Evolutionary conservation across 2,329 filamentous ascomycete genomes (phyloP).

Genomic region (Xylaria sp.): DNA sequence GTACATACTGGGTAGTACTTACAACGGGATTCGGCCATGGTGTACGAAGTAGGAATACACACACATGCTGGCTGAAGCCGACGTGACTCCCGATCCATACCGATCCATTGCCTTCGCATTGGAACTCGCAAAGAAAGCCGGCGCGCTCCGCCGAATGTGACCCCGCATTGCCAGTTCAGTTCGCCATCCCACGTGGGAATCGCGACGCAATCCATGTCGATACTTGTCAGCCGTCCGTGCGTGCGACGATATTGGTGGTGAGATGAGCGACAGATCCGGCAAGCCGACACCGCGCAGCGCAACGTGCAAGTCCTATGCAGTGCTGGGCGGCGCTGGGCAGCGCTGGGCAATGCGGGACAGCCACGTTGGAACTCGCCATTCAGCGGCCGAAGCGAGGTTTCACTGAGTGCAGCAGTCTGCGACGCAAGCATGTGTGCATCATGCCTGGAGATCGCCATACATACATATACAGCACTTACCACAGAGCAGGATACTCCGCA

Average conservation of each 20-base stretch:
- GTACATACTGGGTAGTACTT: background rate
- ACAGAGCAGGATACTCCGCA: no score
- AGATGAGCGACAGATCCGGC: constrained; percentile 21
- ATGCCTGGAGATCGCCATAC: constrained; percentile 17
- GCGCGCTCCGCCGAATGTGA: background rate
- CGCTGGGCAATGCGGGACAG: constrained; percentile 1
- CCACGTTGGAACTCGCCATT: constrained; percentile 23
- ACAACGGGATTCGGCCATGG: no score
- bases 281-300: constrained; percentile 8
- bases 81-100: background rate
- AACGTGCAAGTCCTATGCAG: no score
- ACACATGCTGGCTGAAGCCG: background rate
- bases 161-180: constrained; percentile 12
- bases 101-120: background rate
- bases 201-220: background rate
- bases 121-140: background rate
- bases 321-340: no score
- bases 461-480: no score
- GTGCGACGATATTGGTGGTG: constrained; percentile 17
- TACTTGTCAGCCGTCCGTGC: constrained; percentile 9
- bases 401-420: constrained; percentile 21
- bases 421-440: constrained; percentile 11
- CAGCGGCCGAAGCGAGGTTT: constrained; percentile 23
- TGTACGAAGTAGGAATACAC: no score
- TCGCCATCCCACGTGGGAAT: constrained; percentile 23